Percentiles rank a stretch among this genome's conserved stretches.
Conservation (phyloP, 108 stramenopile species). For the Discostella stelligeroides region DNA sequence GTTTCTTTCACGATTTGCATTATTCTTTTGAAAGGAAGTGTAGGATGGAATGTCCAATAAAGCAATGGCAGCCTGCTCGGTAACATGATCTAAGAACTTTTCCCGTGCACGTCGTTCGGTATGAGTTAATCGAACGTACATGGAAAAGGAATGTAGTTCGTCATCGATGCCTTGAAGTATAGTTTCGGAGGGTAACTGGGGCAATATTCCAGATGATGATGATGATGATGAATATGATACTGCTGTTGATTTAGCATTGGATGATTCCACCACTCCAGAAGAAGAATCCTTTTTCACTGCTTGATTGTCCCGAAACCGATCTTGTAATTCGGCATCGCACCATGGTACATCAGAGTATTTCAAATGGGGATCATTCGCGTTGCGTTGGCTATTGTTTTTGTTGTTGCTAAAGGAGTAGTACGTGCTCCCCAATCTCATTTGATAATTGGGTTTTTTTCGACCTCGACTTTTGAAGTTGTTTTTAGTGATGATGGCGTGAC, state of each 20-base stretch:
- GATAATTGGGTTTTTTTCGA: not conserved
- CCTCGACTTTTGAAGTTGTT: not conserved
- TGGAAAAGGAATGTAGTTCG: constrained; percentile 64
- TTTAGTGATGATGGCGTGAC: too few relatives aligned
- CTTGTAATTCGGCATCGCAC: too few relatives aligned
- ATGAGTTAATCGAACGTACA: constrained; percentile 62
- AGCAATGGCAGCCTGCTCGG: constrained; percentile 21
- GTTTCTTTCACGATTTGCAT: not conserved
- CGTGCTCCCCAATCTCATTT: too few relatives aligned
- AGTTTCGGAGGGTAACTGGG: constrained; percentile 20
- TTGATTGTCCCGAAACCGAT: too few relatives aligned
- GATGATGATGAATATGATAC: not conserved
- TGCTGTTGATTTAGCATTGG: too few relatives aligned
- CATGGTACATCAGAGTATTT: too few relatives aligned
- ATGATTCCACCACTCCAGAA: too few relatives aligned
- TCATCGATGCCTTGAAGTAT: constrained; percentile 33
- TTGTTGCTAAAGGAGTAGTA: not conserved
- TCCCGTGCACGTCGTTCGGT: constrained; percentile 56
- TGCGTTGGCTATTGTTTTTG: not conserved
- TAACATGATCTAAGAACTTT: constrained; percentile 47
- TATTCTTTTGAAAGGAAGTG: not conserved
- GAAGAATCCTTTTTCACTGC: too few relatives aligned
- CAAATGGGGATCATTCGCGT: not conserved
- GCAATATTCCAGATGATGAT: not conserved
- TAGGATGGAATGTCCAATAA: not conserved